Conservation (phyloP, 2,329 filamentous ascomycete genomes). For the Byssochlamys sp. region DNA sequence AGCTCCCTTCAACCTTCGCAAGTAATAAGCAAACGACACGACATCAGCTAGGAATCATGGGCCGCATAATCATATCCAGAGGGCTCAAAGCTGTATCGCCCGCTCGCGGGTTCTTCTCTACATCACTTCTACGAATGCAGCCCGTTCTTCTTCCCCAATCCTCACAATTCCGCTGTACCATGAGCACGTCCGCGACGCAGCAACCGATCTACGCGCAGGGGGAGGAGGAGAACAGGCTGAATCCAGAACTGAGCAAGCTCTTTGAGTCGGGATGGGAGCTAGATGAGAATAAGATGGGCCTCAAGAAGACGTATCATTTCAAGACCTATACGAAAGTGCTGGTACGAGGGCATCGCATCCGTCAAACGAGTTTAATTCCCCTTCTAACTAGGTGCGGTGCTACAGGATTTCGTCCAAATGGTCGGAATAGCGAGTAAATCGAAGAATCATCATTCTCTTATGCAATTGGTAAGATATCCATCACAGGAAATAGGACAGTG, state of each 20-base stretch:
- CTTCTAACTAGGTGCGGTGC: background rate
- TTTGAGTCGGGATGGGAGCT: conserved; percentile 21
- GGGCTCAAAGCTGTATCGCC: background rate
- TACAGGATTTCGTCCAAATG: background rate
- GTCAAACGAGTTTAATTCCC: background rate
- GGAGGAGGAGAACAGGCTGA: background rate
- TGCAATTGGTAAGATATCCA: background rate
- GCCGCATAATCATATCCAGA: background rate
- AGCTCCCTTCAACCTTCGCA: background rate
- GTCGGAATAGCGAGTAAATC: background rate
- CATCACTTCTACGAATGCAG: background rate
- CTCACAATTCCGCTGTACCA: background rate
- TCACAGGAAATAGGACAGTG: background rate
- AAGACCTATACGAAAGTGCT: conserved; percentile 31
- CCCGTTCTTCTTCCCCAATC: background rate
- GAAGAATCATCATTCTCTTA: background rate
- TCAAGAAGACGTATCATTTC: conserved; percentile 32
- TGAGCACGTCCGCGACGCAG: background rate
- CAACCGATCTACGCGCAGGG: background rate
- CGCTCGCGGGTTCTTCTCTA: background rate
- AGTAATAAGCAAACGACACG: background rate
- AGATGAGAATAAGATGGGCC: conserved; percentile 23
- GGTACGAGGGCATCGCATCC: conserved; percentile 10
- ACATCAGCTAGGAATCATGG: background rate
- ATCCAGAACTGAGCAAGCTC: background rate